Percentiles rank a stretch among this genome's conserved stretches.
phyloP scores from a whole-genome alignment of 2,329 filamentous ascomycete genomes.

The Exophiala sideris region DNA sequence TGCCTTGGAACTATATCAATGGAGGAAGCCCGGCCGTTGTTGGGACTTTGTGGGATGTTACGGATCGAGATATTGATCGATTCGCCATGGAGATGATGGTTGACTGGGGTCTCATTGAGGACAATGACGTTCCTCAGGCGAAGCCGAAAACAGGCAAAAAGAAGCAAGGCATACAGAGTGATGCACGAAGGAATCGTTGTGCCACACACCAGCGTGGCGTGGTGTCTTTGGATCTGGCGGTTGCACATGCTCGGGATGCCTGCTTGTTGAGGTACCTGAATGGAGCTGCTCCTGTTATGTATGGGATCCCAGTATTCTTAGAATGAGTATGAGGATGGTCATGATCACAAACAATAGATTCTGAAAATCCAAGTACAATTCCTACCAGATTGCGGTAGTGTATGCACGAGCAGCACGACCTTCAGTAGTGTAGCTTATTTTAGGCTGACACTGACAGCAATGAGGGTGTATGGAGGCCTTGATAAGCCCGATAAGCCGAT shows the following conservation, averaged over 20 bases:
- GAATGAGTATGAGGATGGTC: slow-evolving; percentile 1
- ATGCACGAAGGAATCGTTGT: slow-evolving; percentile 33
- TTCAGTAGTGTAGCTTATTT: too few species aligned
- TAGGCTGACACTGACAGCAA: too few species aligned
- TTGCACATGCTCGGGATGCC: slow-evolving; percentile 68
- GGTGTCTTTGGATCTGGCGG: slow-evolving; percentile 72
- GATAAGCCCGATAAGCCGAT: too few species aligned
- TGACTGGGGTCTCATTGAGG: slow-evolving; percentile 74
- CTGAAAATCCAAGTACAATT: too few species aligned
- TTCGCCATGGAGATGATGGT: slow-evolving; percentile 78
- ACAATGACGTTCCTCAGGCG: slow-evolving; percentile 23
- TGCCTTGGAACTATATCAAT: slow-evolving; percentile 86
- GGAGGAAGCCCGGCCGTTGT: slow-evolving; percentile 83
- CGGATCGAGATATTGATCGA: slow-evolving; percentile 93
- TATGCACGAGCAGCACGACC: too few species aligned
- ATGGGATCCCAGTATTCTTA: slow-evolving; percentile 90
- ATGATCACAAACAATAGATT: too few species aligned
- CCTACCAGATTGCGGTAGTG: too few species aligned
- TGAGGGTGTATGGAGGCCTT: too few species aligned
- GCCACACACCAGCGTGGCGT: slow-evolving; percentile 33
- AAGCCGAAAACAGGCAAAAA: slow-evolving; percentile 31
- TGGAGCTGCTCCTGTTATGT: slow-evolving; percentile 87
- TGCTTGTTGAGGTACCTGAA: slow-evolving; percentile 90
- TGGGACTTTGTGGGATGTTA: slow-evolving; percentile 96
- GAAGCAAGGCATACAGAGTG: slow-evolving; percentile 32